A percentile compares a stretch with the other conserved stretches of the same genome.
These are phyloP conservation scores for Euphorbia pulcherrima DNA, from an alignment of 345 rosid species.

Conservation along the genomic window DNA sequence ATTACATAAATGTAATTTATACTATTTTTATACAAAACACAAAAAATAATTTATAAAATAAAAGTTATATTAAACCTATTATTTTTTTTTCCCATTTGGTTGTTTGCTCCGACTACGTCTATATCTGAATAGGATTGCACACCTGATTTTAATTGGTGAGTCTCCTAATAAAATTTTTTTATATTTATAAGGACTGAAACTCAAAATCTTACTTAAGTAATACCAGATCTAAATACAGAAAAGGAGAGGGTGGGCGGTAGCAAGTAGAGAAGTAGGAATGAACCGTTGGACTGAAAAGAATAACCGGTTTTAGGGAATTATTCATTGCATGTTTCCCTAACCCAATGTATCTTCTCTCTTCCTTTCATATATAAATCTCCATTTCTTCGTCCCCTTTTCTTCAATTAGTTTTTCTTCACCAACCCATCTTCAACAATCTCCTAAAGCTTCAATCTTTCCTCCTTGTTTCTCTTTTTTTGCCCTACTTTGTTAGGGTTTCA, in stretches of 20 bases:
- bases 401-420: background rate
- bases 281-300: slow-evolving; percentile 19
- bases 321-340: slow-evolving; percentile 44
- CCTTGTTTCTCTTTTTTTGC: slow-evolving; percentile 34
- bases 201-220: too few species aligned
- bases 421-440: background rate
- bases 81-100: too few species aligned
- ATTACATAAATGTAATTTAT: too few species aligned
- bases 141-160: too few species aligned
- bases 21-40: too few species aligned
- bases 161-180: too few species aligned
- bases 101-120: too few species aligned
- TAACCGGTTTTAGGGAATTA: slow-evolving; percentile 25
- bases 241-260: background rate
- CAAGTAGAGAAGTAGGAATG: slow-evolving; percentile 13
- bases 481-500: slow-evolving; percentile 49
- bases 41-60: too few species aligned
- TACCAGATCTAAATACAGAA: too few species aligned
- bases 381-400: background rate
- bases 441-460: background rate
- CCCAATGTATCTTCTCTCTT: slow-evolving; percentile 31
- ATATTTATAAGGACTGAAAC: too few species aligned
- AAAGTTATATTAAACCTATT: too few species aligned
- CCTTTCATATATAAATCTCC: slow-evolving; percentile 14
- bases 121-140: too few species aligned